Base-by-base conservation (phyloP, 2,329 filamentous ascomycete species). In the Fusarium papillatum region DNA sequence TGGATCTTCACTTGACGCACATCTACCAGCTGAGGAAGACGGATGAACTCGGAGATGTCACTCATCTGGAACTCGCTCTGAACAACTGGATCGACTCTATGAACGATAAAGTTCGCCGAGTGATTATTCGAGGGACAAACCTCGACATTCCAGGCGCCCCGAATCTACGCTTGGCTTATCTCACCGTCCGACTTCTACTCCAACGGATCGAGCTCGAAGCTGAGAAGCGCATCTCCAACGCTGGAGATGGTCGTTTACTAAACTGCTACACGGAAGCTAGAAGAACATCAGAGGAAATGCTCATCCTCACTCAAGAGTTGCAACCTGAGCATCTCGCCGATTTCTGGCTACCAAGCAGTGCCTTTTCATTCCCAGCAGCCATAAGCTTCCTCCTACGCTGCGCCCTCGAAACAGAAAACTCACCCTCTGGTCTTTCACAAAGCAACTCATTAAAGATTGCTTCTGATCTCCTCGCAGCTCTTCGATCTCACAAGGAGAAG, bases 81-180 rank as follows among this genome's bases (percentile, higher is more conserved):
- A 83, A 83, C 10, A 81, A 81, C 43, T 90, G 88, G 88, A 83
- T 87, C 13, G 85, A 88, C 26, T 82, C 82, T 1, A 70, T 90
- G 6, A 71, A 74, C 2, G 83, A 82, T 2, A 78, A 82, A 7
- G 80, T 84, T 5, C 85, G 87, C 5, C 79, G 81, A 2, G 80
- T 87, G 14, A 84, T 88, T 22, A 80, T 87, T 2, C 82, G 86
- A 6, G 88, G 87, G 2, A 84, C 81, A 4, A 78, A 83, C 19
- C 73, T 89, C 0, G 77, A 83, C 3, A 78, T 84, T 0, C 85
- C 86, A 0, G 89, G 88, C 0, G 86, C 87, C 0, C 83, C 88
- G 8, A 90, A 90, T 63, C 82, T 91, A 17, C 86, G 88, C 5
- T 79, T 91, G 3, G 84, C 87, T 1, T 90, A 89, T 73, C 77